Conservation (phyloP, 139 green algal genomes). For the Mesotaenium endlicherianum region DNA sequence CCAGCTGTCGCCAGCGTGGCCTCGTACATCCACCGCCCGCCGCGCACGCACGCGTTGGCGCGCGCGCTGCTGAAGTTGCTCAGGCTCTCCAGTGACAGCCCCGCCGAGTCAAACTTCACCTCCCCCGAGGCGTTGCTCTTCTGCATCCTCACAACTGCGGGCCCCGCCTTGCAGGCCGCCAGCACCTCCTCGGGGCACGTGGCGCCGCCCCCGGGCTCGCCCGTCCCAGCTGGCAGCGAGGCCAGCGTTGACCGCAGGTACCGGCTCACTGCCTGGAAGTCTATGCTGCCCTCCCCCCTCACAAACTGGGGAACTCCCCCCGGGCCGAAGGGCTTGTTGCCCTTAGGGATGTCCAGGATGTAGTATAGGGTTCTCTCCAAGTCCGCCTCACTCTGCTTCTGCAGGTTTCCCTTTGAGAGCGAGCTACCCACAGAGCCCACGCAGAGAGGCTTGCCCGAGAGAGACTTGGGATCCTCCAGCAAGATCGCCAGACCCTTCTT, state of each 20-base stretch:
- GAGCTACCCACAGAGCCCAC: background rate
- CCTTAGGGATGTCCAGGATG: slow-evolving; percentile 3
- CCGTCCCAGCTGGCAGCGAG: background rate
- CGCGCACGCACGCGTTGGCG: slow-evolving; percentile 70
- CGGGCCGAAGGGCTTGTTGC: background rate
- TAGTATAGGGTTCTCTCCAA: background rate
- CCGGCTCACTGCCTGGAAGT: background rate
- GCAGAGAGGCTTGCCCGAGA: background rate
- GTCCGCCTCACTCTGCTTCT: background rate
- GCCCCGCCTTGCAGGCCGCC: background rate
- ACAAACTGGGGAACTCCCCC: background rate
- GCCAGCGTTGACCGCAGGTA: background rate
- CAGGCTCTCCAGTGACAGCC: slow-evolving; percentile 29
- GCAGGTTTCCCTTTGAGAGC: background rate
- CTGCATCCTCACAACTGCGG: slow-evolving; percentile 12
- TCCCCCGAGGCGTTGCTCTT: background rate
- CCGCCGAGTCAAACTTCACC: slow-evolving; percentile 1
- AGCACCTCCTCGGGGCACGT: background rate
- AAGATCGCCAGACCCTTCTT: slow-evolving; percentile 4
- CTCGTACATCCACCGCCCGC: slow-evolving; percentile 78
- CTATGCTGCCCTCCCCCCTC: background rate
- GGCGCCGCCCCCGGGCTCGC: background rate
- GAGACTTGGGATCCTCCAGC: background rate
- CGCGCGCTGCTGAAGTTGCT: slow-evolving; percentile 71
- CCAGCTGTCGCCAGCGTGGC: slow-evolving; percentile 66